phyloP scores from a whole-genome alignment of 2,329 filamentous ascomycete genomes.

The Periconia sp. region DNA sequence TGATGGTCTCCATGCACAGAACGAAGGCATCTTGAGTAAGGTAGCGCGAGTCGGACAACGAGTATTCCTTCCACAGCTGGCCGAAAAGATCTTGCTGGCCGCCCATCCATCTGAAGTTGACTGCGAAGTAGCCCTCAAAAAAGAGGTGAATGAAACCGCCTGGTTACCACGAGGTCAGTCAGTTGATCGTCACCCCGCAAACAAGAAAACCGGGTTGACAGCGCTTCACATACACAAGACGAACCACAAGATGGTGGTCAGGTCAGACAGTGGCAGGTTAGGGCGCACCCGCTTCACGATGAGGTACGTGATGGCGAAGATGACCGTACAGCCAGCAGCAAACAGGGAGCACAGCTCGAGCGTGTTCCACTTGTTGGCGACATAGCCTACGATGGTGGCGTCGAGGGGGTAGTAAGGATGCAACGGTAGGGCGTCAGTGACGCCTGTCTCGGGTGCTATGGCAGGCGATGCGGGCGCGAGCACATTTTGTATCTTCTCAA shows the following conservation, averaged over 20 bases:
- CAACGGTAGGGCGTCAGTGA: conserved; percentile 12
- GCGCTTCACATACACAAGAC: conserved; percentile 61
- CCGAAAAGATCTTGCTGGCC: conserved; percentile 72
- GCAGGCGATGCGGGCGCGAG: not conserved
- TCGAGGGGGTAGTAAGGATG: conserved; percentile 75
- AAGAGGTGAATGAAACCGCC: conserved; percentile 73
- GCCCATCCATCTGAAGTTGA: conserved; percentile 67
- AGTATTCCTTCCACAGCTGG: conserved; percentile 92
- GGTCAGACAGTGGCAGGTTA: conserved; percentile 56
- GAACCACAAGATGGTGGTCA: conserved; percentile 71
- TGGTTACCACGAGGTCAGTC: conserved; percentile 26
- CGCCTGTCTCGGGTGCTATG: conserved; percentile 1
- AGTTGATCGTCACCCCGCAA: conserved; percentile 1
- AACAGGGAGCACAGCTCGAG: conserved; percentile 63
- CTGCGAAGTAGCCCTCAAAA: conserved; percentile 84
- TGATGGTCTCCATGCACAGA: conserved; percentile 83
- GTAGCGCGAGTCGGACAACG: conserved; percentile 83
- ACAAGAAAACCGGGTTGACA: not conserved
- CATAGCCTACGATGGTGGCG: conserved; percentile 63
- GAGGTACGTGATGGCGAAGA: conserved; percentile 61
- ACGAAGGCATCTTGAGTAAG: conserved; percentile 77
- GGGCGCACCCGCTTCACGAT: conserved; percentile 58
- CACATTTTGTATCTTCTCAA: conserved; percentile 8
- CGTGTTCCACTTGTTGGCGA: conserved; percentile 66
- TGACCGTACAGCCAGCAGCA: conserved; percentile 54